Evolutionary conservation across 106 monocot species (phyloP).

Genomic region (Platanthera zijinensis): DNA sequence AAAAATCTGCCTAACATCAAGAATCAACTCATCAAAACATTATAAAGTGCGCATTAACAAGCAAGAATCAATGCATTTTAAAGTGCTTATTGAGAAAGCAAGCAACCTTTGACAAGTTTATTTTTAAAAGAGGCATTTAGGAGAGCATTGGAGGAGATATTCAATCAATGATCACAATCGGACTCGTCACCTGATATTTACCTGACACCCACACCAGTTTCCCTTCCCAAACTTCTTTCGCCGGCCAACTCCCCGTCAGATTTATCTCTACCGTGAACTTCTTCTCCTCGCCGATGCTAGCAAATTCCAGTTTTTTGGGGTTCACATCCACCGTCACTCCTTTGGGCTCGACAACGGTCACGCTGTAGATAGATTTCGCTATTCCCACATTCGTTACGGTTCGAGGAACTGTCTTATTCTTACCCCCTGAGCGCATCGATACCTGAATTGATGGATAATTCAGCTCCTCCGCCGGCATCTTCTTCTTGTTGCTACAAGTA

Average conservation of each 20-base stretch:
- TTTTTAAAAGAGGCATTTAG: no score
- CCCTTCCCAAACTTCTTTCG: background rate
- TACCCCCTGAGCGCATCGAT: background rate
- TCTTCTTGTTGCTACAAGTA: background rate
- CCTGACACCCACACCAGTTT: background rate
- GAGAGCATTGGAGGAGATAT: background rate
- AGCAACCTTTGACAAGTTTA: no score
- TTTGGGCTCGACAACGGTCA: slow-evolving; percentile 2
- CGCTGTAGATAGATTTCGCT: background rate
- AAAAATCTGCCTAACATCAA: no score
- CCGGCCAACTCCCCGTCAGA: background rate
- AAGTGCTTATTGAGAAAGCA: no score
- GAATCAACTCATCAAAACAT: no score
- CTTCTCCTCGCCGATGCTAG: background rate
- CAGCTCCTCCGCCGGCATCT: slow-evolving; percentile 14
- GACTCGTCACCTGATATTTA: background rate
- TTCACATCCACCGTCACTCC: slow-evolving; percentile 17
- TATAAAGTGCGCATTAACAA: no score
- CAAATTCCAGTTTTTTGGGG: slow-evolving; percentile 20
- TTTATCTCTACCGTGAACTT: background rate
- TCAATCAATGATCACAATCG: background rate
- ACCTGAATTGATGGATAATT: slow-evolving; percentile 46
- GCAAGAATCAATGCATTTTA: no score
- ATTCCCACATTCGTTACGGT: slow-evolving; percentile 40
- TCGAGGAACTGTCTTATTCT: background rate